Percentiles rank a stretch among this genome's conserved stretches.
Evolutionary conservation across 495 filamentous ascomycete species (phyloP).

Genomic region (Penicillium roqueforti): DNA sequence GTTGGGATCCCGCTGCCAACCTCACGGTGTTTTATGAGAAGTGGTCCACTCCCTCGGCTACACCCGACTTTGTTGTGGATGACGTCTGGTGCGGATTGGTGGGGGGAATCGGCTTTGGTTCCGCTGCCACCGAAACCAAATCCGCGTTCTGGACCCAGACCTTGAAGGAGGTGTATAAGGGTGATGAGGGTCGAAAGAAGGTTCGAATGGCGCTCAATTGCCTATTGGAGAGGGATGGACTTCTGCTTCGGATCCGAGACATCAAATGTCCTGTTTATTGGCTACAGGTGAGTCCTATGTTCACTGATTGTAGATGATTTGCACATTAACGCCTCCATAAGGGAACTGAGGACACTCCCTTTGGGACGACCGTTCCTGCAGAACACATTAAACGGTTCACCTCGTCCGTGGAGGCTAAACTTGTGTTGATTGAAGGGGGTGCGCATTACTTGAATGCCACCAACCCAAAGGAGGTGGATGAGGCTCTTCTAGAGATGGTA

Average conservation of each 20-base stretch:
- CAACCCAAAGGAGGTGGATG: conserved; percentile 51
- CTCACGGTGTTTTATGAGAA: conserved; percentile 42
- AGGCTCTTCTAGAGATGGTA: conserved; percentile 50
- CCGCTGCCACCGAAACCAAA: conserved; percentile 35
- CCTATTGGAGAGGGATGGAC: conserved; percentile 55
- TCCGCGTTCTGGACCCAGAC: conserved; percentile 51
- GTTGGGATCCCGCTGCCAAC: conserved; percentile 54
- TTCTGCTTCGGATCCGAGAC: conserved; percentile 51
- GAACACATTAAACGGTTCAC: conserved; percentile 59
- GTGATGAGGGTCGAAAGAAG: conserved; percentile 57
- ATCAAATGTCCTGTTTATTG: conserved; percentile 60
- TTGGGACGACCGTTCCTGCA: conserved; percentile 40
- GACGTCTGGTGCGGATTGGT: conserved; percentile 56
- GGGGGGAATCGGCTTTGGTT: conserved; percentile 53
- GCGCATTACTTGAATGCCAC: conserved; percentile 58
- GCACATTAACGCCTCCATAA: conserved; percentile 14
- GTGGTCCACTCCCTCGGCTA: conserved; percentile 43
- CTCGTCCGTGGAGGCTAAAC: conserved; percentile 45
- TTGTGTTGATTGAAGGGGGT: conserved; percentile 50
- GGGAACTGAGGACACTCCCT: conserved; percentile 54
- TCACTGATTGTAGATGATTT: not conserved
- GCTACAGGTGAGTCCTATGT: conserved; percentile 50
- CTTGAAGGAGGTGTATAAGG: conserved; percentile 53
- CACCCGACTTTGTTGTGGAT: conserved; percentile 52
- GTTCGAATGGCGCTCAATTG: conserved; percentile 54